Base-by-base conservation (phyloP, 257 asterid genomes). In the Verbascum thapsus region DNA sequence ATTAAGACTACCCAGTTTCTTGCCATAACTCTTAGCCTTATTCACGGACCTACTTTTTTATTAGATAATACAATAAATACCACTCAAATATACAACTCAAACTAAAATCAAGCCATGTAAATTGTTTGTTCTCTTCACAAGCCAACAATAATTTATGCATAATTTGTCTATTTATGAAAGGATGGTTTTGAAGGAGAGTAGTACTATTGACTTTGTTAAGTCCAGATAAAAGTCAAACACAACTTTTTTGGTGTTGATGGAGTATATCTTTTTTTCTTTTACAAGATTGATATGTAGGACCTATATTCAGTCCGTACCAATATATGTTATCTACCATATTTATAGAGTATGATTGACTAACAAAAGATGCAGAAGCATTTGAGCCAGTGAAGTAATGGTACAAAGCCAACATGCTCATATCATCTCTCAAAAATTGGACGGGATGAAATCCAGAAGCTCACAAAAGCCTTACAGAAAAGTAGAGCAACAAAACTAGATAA, bases 401-500 rank as follows among this genome's bases (percentile, higher is more conserved):
- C 19, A 22, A 37, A 11, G 44, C 45, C 48, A 26, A 7, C 18
- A 47, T 68, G 12, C 49, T 48, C 35, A 68, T 58, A 22, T 52
- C 40, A 19, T 60, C 55, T 11, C 13, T 39, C 3, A 18, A 34
- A 13, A 35, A 6, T 34, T 16, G 10, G 32, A n/a, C 16, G 9
- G 39, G 40, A 42, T 26, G 18, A 53, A 55, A 39, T 23, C 22
- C 9, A 73, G 37, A 51, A 40, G 59, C 56, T 40, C 51, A 56
- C 42, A 59, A 66, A 53, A 26, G 64, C 20, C 39, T 42, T 23
- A 26, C 8, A 7, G 11, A 38, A 50, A 48, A 43, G 19, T 38
- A 9, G 34, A 44, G 51, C 22, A 45, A 53, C 38, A 17, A 49
- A 58, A 45, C 54, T 53, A 60, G 45, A 40, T 56, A 47, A 44